phyloP scores from a whole-genome alignment of 2,329 filamentous ascomycete species.

The Aspergillus fumigatiaffinis region DNA sequence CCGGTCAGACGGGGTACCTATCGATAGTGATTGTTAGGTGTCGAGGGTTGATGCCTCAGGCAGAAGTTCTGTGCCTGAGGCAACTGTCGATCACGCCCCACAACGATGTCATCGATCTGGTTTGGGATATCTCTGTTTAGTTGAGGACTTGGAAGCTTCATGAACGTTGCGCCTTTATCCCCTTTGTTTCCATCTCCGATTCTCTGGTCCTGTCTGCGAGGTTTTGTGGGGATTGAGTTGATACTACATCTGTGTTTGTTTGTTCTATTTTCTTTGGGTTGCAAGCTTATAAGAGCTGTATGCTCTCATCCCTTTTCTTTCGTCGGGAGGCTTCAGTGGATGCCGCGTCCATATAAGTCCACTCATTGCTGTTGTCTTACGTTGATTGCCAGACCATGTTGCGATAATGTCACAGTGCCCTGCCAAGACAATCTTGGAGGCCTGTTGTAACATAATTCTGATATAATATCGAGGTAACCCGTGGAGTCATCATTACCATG shows the following conservation, averaged over 20 bases:
- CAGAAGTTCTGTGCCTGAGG: conserved; percentile 13
- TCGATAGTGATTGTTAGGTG: too few species aligned
- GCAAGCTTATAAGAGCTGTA: neutral
- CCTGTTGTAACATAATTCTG: neutral
- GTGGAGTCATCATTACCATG: conserved; percentile 17
- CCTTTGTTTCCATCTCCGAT: neutral
- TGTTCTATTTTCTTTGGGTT: neutral
- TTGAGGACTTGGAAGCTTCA: neutral
- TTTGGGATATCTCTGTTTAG: neutral
- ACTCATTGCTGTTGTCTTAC: neutral
- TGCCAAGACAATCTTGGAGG: neutral
- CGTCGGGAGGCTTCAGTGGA: neutral
- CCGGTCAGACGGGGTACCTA: neutral
- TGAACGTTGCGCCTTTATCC: neutral
- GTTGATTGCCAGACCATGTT: neutral
- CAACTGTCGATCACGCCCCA: conserved; percentile 10
- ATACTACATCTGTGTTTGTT: neutral
- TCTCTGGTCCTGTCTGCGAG: neutral
- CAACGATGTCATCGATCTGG: conserved; percentile 20
- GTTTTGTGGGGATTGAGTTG: neutral
- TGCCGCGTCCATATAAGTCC: neutral
- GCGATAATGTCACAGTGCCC: neutral
- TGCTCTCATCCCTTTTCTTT: neutral
- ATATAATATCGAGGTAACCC: neutral
- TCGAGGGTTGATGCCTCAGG: neutral